Evolutionary conservation across 768 basidiomycete genomes (phyloP).

Genomic region (Megacollybia marginata): DNA sequence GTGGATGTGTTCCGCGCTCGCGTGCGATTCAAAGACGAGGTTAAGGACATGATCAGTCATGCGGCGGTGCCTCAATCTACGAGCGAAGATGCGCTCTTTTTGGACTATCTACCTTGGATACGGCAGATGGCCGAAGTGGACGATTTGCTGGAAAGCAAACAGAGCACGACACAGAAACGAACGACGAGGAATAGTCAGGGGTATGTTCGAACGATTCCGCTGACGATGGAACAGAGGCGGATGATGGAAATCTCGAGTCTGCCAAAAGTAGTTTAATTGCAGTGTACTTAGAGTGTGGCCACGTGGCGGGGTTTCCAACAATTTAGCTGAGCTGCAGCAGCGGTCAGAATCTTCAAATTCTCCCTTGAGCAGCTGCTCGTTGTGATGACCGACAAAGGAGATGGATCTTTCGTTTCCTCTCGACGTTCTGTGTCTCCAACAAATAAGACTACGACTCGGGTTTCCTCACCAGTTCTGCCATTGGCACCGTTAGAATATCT

Average conservation of each 20-base stretch:
- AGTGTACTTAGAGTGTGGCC: neutral
- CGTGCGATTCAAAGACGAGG: constrained; percentile 33
- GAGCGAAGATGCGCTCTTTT: constrained; percentile 38
- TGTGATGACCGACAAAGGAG: neutral
- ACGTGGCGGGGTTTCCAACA: constrained; percentile 1
- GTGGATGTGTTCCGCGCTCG: constrained; percentile 17
- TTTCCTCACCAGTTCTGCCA: constrained; percentile 46
- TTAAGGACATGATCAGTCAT: constrained; percentile 39
- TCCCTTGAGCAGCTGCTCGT: neutral
- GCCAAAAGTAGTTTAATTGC: constrained; percentile 3
- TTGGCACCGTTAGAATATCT: constrained; percentile 74
- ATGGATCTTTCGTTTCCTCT: neutral
- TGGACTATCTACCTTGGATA: constrained; percentile 69
- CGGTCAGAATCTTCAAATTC: neutral
- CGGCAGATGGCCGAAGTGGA: constrained; percentile 60
- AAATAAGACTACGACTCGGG: neutral
- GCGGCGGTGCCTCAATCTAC: constrained; percentile 36
- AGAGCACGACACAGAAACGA: constrained; percentile 24
- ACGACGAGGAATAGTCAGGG: constrained; percentile 50
- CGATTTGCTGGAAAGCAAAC: constrained; percentile 38
- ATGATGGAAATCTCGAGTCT: constrained; percentile 18
- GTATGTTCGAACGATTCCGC: constrained; percentile 35
- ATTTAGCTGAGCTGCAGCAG: constrained; percentile 1
- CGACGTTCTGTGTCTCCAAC: too few relatives aligned
- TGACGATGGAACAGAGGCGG: constrained; percentile 30